phyloP scores from a whole-genome alignment of 2,329 filamentous ascomycete species.

The Fusarium longipes region DNA sequence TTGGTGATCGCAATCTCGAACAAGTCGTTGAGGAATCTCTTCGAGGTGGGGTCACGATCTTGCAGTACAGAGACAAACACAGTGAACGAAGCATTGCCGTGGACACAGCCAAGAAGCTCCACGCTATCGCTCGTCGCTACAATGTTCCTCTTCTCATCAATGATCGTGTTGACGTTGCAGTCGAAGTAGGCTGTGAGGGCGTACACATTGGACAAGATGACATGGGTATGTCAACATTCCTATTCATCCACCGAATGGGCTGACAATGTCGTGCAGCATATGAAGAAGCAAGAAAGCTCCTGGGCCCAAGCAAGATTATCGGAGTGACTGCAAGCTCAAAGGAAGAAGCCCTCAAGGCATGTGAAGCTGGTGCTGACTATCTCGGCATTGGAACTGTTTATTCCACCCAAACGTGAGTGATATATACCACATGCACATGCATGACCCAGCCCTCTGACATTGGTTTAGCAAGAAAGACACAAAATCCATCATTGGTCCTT shows the following conservation, averaged over 20 bases:
- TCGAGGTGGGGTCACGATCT: slow-evolving; percentile 82
- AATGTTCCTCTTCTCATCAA: slow-evolving; percentile 89
- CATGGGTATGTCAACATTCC: slow-evolving; percentile 68
- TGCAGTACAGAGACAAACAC: slow-evolving; percentile 92
- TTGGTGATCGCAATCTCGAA: slow-evolving; percentile 76
- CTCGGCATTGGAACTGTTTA: slow-evolving; percentile 92
- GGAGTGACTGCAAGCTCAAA: slow-evolving; percentile 85
- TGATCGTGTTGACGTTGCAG: slow-evolving; percentile 89
- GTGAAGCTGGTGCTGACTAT: slow-evolving; percentile 84
- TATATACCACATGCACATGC: background rate
- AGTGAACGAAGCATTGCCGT: slow-evolving; percentile 79
- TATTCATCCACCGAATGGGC: background rate
- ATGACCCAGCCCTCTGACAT: slow-evolving; percentile 6
- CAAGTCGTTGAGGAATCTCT: slow-evolving; percentile 80
- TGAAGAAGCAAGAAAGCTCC: slow-evolving; percentile 71
- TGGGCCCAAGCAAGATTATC: slow-evolving; percentile 83
- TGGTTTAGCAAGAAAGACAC: slow-evolving; percentile 80
- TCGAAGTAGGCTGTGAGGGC: slow-evolving; percentile 87
- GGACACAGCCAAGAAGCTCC: slow-evolving; percentile 75
- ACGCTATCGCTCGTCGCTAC: slow-evolving; percentile 73
- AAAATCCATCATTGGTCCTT: slow-evolving; percentile 70
- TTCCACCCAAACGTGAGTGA: slow-evolving; percentile 78
- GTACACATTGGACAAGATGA: slow-evolving; percentile 97
- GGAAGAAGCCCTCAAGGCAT: slow-evolving; percentile 78
- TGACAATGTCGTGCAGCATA: slow-evolving; percentile 38